Base-by-base conservation (phyloP, 495 filamentous ascomycete species). In the Trichoderma orchidacearum region DNA sequence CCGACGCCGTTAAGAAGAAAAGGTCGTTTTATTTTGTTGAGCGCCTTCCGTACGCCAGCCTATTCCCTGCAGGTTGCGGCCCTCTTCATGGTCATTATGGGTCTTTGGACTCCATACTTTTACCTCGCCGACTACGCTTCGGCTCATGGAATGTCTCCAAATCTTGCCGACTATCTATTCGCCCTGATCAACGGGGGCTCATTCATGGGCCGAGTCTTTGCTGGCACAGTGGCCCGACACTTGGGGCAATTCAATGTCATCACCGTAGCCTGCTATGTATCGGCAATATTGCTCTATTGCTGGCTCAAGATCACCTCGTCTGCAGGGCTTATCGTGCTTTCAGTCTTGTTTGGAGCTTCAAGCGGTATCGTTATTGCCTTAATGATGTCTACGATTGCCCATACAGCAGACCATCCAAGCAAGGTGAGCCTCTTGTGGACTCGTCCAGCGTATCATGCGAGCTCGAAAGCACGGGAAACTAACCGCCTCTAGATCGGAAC, bases 31-130 rank as follows among this genome's bases (percentile, higher is more conserved):
- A 69, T 75, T 38, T 15, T 81, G 0, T 61, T 48, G 5, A 15
- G 18, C 0, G 78, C 76, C 0, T 80, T 77, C 56, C 71, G 61
- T 30, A 63, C 75, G 15, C 30, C 56, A 13, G 53, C 35, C 5
- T 73, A 63, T 32, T 61, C 70, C 23, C 53, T 79, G 9, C 56
- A 79, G 2, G 67, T 76, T 2, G 51, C 60, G 9, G 64, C 67
- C 0, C 13, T 68, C 6, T 77, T 77, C 56, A 72, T 77, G 55
- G 56, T 70, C 23, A 64, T 75, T 18, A 56, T 81, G 34, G 82
- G 81, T 32, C 65, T 82, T 38, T 80, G 77, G 54, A 70, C 70
- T 1, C 83, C 82, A 1, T 62, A 80, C 17, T 83, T 81, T 65
- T 85, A 76, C 62, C 61, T 85, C 3, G 70, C 78, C 0, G 63